Percentiles rank a stretch among this genome's conserved stretches.
Conservation (phyloP, 2,329 filamentous ascomycete genomes). For the Cladosporium phlei region DNA sequence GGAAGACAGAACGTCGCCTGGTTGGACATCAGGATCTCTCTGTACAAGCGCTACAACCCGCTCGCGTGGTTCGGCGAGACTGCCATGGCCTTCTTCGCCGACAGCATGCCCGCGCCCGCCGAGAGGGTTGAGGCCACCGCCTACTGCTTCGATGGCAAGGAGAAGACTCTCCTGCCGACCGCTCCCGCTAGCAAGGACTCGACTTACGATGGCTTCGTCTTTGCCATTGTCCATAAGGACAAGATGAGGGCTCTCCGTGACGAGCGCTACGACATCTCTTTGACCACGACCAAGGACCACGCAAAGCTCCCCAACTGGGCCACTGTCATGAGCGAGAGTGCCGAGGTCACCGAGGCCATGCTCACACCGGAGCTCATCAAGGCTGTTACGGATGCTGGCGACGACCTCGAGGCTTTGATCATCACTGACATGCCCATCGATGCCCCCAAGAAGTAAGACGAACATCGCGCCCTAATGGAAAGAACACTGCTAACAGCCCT, state of each 20-base stretch:
- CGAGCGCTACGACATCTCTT: conserved; percentile 87
- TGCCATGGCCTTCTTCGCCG: conserved; percentile 70
- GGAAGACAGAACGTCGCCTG: conserved; percentile 92
- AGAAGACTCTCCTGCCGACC: conserved; percentile 67
- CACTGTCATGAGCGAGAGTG: conserved; percentile 94
- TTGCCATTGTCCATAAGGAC: conserved; percentile 92
- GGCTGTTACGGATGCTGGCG: conserved; percentile 72
- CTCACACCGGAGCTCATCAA: conserved; percentile 83
- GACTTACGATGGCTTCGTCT: conserved; percentile 84
- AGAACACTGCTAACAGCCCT: not conserved
- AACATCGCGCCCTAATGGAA: too few species aligned
- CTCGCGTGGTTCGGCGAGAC: conserved; percentile 62
- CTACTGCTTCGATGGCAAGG: conserved; percentile 90
- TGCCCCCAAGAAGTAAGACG: conserved; percentile 80
- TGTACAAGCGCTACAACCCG: conserved; percentile 86
- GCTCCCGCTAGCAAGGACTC: conserved; percentile 54
- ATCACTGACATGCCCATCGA: conserved; percentile 85
- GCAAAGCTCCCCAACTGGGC: conserved; percentile 83
- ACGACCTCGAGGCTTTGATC: conserved; percentile 79
- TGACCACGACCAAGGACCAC: conserved; percentile 91
- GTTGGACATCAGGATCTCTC: conserved; percentile 73
- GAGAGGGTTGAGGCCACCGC: conserved; percentile 73
- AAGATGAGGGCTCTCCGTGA: conserved; percentile 84
- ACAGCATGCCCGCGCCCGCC: conserved; percentile 62
- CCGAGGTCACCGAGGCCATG: conserved; percentile 83